Base-by-base conservation (phyloP, 2,329 filamentous ascomycete species). In the Fusarium sp. region DNA sequence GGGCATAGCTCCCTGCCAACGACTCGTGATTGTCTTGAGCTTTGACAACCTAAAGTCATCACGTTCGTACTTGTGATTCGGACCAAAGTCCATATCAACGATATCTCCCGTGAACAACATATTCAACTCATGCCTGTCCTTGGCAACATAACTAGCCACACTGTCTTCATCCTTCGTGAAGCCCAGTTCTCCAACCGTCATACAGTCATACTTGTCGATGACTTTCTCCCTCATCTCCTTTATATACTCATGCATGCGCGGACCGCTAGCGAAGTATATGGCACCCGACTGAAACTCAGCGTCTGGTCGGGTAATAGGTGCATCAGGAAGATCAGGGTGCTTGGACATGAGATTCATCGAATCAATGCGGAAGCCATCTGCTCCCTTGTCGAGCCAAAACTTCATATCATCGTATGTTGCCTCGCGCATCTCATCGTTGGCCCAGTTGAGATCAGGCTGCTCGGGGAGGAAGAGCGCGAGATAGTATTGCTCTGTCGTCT, bases 371-470 rank as follows among this genome's bases (percentile, higher is more conserved):
- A 92, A 93, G 5, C 91, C 91, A 56, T 91, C 88, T 0, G 91
- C 89, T 10, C 92, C 92, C 31, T 88, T 88, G 57, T 92, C 84
- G 3, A 95, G 86, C 93, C 93, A 95, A 79, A 94, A 95, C 24
- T 87, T 86, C 87, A 94, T 91, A 12, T 91, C 87, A 30, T 86
- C 85, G 78, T 93, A 91, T 8, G 93, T 90, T 3, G 92, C 92
- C 38, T 87, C 82, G 15, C 92, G 86, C 5, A 92, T 88, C 4
- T 88, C 89, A 0, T 86, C 85, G 59, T 91, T 92, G 73, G 93
- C 91, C 92, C 92, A 95, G 81, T 95, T 95, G 7, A 95, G 85
- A 73, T 95, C 93, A 0, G 93, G 92, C 78, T 95, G 93, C 65
- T 92, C 88, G 3, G 87, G 86, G 5, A 91, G 89, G 79, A 93